Evolutionary conservation across 2,329 filamentous ascomycete genomes (phyloP), one percentile per base, ranked within the genome.

Genomic region (Neoarthrinium moseri): DNA sequence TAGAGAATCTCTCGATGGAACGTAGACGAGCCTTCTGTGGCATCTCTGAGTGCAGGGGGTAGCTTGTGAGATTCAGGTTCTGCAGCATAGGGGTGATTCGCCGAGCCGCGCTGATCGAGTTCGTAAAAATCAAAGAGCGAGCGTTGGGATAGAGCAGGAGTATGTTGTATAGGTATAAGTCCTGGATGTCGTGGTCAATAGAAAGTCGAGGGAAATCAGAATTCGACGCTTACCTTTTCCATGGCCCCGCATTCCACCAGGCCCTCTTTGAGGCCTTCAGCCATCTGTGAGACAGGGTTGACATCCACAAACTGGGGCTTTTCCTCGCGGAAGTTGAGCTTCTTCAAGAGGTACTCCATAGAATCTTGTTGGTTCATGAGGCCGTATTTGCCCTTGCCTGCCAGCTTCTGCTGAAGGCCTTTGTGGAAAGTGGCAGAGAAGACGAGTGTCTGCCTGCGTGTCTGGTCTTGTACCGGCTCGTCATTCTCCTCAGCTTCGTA

Each of bases 391-490:
- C 79, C 76, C 63, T 91, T 95, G 21, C 89, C 87, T 2, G 88
- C 83, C 11, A 99, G 77, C 65, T 96, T 97, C 56, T 92, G 89
- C 63, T 97, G 92, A 23, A 99, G 71, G 1, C 86, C 85, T 60
- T 91, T 92, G 62, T 95, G 88, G 65, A 99, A 96, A 0, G 94
- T 99, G 0, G 94, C 94, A 0, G 94, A 97, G 66, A 99, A 99
- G 17, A 99, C 90, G 0, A 99, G 78, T 0, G 91, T 97, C 62
- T 99, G 94, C 32, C 92, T 75, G 13, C 78, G 60, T 33, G 72
- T 62, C 10, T 65, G 54, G 6, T 66, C 58, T 0, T 72, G 67
- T 8, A 77, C 72, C 4, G 77, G 72, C 3, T 70, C 69, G 2
- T 71, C 70, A 2, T 74, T 74, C n/a, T 73, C 70, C 2, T 73